Evolutionary conservation across 31 red algal genomes (phyloP).

Genomic region (Endocladia muricata): DNA sequence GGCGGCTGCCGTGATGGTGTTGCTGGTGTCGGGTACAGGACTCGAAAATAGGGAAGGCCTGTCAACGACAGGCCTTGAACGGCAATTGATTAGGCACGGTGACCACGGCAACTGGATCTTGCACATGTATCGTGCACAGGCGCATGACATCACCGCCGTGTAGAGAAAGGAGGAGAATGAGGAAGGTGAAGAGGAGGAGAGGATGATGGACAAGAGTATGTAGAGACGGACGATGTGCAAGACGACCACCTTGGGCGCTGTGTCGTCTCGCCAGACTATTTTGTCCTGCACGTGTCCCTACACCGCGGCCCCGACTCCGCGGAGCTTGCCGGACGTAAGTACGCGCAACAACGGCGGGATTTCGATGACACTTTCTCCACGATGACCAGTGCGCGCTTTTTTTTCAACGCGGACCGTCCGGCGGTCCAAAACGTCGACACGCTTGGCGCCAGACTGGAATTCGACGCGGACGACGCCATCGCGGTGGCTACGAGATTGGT

Average conservation of each 20-base stretch:
- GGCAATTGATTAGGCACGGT: no score
- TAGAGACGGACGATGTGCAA: background rate
- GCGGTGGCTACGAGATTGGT: constrained; percentile 32
- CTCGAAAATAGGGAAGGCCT: no score
- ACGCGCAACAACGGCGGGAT: constrained; percentile 63
- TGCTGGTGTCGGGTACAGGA: no score
- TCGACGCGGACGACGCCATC: constrained; percentile 35
- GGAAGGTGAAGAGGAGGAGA: no score
- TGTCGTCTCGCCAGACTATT: constrained; percentile 16
- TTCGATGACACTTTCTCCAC: constrained; percentile 54
- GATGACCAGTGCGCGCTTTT: constrained; percentile 32
- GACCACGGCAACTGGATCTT: no score
- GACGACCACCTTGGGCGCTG: background rate
- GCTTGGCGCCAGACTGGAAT: constrained; percentile 45
- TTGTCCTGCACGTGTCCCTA: constrained; percentile 28
- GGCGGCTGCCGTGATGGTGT: no score
- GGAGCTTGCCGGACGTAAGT: constrained; percentile 27
- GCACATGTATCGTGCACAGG: no score
- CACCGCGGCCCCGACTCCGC: constrained; percentile 38
- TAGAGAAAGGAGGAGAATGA: no score
- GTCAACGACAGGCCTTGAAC: no score
- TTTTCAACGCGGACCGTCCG: constrained; percentile 40
- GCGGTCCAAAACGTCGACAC: constrained; percentile 51
- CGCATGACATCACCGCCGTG: no score
- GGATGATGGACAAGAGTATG: background rate